phyloP scores from a whole-genome alignment of 2,329 filamentous ascomycete genomes.

The Exophiala viscosa region DNA sequence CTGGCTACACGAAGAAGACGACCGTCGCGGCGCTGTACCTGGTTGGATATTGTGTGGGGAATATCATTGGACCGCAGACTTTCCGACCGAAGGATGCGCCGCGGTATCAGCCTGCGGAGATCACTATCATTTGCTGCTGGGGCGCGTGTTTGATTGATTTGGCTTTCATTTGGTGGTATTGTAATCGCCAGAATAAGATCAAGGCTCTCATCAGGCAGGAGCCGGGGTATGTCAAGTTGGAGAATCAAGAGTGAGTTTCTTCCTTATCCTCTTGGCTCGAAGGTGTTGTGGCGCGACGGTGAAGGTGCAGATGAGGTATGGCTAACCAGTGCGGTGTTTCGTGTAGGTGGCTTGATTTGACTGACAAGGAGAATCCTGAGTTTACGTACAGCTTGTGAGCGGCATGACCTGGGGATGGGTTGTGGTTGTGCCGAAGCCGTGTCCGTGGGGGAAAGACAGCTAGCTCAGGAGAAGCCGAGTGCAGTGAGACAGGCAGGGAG shows the following conservation, averaged over 20 bases:
- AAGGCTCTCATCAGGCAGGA: conserved; percentile 53
- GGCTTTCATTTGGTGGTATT: conserved; percentile 62
- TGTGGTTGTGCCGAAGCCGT: conserved; percentile 8
- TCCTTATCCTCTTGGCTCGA: background rate
- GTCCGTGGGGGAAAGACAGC: conserved; percentile 32
- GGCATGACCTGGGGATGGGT: background rate
- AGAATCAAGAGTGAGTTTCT: conserved; percentile 58
- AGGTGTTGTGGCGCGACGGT: too few relatives aligned
- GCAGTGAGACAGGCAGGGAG: too few relatives aligned
- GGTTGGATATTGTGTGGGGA: conserved; percentile 50
- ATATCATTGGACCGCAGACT: conserved; percentile 54
- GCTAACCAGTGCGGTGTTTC: background rate
- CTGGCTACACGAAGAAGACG: conserved; percentile 54
- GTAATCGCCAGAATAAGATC: conserved; percentile 54
- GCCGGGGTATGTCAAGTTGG: conserved; percentile 57
- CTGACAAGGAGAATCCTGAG: conserved; percentile 62
- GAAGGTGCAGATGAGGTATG: background rate
- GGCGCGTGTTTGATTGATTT: conserved; percentile 50
- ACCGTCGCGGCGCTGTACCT: conserved; percentile 49
- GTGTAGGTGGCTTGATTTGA: conserved; percentile 54
- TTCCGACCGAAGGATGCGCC: conserved; percentile 57
- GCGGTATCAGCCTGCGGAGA: conserved; percentile 60
- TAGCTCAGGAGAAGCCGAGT: conserved; percentile 28
- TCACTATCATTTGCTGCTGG: conserved; percentile 61
- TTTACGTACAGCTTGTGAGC: conserved; percentile 60